These are phyloP conservation scores for Puccinia hordei DNA, from an alignment of 1,284 basidiomycete genomes.

Conservation along the genomic window DNA sequence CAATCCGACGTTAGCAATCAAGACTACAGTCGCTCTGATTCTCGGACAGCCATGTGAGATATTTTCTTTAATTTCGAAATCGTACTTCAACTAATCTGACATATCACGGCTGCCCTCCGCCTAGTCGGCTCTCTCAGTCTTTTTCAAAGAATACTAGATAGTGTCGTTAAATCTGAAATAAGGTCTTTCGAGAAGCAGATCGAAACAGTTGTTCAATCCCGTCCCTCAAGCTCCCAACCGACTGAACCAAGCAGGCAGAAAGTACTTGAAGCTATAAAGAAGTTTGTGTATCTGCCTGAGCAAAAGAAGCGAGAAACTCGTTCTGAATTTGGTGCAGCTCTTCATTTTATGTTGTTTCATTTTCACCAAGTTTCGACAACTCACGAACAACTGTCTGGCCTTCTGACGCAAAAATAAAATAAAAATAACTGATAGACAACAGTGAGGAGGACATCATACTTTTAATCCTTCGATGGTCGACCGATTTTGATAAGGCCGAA, in stretches of 20 bases:
- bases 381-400: not conserved
- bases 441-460: conserved; percentile 39
- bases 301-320: conserved; percentile 24
- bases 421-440: not conserved
- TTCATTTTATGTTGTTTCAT: not conserved
- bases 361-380: not conserved
- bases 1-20: conserved; percentile 45
- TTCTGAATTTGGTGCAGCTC: conserved; percentile 23
- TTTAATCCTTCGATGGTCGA: conserved; percentile 23
- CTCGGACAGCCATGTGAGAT: conserved; percentile 49
- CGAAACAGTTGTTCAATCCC: conserved; percentile 2
- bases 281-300: conserved; percentile 41
- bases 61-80: not conserved
- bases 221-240: not conserved
- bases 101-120: not conserved
- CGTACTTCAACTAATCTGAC: not conserved
- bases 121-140: conserved; percentile 44
- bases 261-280: conserved; percentile 22
- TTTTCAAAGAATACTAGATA: conserved; percentile 46
- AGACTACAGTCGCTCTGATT: conserved; percentile 31
- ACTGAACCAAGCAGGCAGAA: not conserved
- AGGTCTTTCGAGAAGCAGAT: conserved; percentile 32
- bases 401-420: not conserved
- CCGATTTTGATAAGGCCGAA: conserved; percentile 23
- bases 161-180: conserved; percentile 40